Evolutionary conservation across 768 basidiomycete species (phyloP).

Genomic region (Pleurotus eryngii): DNA sequence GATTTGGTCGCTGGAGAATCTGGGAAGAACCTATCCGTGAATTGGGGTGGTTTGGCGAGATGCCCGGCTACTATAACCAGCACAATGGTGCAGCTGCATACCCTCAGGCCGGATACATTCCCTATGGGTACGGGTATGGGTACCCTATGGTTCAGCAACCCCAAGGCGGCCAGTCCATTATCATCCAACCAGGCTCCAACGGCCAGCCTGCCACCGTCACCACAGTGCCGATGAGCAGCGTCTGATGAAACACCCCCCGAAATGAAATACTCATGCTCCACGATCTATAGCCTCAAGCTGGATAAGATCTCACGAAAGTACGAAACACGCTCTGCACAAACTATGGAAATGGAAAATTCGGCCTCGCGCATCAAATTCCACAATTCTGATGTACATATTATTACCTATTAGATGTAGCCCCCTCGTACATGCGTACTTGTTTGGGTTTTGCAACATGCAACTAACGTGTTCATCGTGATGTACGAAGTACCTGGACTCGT

Average conservation of each 20-base stretch:
- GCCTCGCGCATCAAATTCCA: too few species aligned
- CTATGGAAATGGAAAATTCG: too few species aligned
- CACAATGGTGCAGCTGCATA: slow-evolving; percentile 24
- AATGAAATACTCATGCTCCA: not conserved
- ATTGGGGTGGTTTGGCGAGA: slow-evolving; percentile 75
- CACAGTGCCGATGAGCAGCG: slow-evolving; percentile 46
- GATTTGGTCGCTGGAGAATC: slow-evolving; percentile 49
- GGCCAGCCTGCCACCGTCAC: slow-evolving; percentile 61
- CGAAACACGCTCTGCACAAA: not conserved
- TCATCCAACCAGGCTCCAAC: slow-evolving; percentile 65
- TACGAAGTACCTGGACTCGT: slow-evolving; percentile 1
- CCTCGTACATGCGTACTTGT: not conserved
- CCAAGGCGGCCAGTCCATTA: slow-evolving; percentile 37
- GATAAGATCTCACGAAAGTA: slow-evolving; percentile 4
- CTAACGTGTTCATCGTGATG: not conserved
- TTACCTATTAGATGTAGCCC: not conserved
- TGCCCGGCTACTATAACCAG: slow-evolving; percentile 58
- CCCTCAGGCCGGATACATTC: slow-evolving; percentile 28
- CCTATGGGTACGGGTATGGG: slow-evolving; percentile 23
- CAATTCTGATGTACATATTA: not conserved
- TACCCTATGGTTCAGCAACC: slow-evolving; percentile 40
- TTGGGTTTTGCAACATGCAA: not conserved
- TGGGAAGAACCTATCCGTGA: slow-evolving; percentile 64
- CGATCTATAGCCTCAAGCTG: not conserved
- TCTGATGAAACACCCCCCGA: not conserved